Evolutionary conservation across 345 rosid species (phyloP).

Genomic region (Citropsis articulata): DNA sequence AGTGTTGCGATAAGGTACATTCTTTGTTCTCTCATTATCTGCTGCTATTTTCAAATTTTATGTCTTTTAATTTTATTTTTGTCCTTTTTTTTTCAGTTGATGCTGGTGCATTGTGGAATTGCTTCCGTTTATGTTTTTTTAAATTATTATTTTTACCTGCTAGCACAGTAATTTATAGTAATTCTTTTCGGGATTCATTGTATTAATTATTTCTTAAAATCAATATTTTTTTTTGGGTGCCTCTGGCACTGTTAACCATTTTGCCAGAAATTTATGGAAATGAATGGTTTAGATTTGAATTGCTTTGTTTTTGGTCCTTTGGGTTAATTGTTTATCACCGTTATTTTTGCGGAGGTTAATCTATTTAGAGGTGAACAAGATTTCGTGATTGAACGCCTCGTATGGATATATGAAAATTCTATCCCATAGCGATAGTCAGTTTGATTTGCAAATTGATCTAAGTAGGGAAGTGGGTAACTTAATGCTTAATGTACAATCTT

Average conservation of each 20-base stretch:
- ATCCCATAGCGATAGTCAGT: neutral
- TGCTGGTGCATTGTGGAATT: neutral
- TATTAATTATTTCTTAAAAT: neutral
- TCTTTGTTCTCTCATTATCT: conserved; percentile 1
- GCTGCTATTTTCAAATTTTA: neutral
- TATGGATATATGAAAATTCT: neutral
- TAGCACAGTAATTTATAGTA: neutral
- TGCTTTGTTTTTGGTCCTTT: neutral
- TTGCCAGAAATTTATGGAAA: neutral
- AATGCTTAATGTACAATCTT: neutral
- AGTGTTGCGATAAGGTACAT: conserved; percentile 13
- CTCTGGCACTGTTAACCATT: neutral
- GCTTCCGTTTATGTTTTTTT: neutral
- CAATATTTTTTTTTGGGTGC: too few relatives aligned
- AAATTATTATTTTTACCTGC: neutral
- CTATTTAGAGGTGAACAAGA: neutral
- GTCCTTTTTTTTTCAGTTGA: neutral
- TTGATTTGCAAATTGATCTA: neutral
- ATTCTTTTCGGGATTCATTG: neutral
- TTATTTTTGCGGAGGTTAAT: neutral
- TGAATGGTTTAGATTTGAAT: neutral
- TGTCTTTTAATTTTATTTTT: neutral
- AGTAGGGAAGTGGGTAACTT: neutral
- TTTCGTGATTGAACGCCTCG: neutral
- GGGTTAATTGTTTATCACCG: neutral